These are phyloP conservation scores for Leishmania guyanensis DNA, from an alignment of 208 protist species.

Conservation along the genomic window DNA sequence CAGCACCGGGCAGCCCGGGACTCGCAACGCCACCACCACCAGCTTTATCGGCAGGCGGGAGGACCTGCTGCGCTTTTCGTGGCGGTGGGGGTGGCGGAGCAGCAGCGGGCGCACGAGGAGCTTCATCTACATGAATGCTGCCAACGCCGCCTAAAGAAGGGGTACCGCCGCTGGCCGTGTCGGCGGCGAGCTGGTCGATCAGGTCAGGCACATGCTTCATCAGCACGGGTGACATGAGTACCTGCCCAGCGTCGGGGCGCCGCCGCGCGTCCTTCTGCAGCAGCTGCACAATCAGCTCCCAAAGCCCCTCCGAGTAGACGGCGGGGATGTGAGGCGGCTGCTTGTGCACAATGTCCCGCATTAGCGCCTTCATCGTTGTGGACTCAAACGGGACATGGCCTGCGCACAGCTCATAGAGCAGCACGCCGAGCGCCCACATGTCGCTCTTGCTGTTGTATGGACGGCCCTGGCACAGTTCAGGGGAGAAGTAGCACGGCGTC, in stretches of 20 bases:
- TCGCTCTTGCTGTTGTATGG: slow-evolving; percentile 95
- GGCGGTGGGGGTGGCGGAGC: neutral
- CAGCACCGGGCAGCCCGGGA: neutral
- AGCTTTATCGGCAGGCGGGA: neutral
- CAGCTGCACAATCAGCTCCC: slow-evolving; percentile 70
- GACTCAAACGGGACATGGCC: slow-evolving; percentile 84
- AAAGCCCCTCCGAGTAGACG: slow-evolving; percentile 73
- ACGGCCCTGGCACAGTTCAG: slow-evolving; percentile 91
- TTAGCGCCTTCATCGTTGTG: slow-evolving; percentile 81
- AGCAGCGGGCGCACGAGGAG: neutral
- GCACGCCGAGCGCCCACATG: slow-evolving; percentile 90
- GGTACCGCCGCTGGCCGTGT: neutral
- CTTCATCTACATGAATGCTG: neutral
- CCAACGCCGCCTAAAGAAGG: neutral
- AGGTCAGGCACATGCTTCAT: slow-evolving; percentile 71
- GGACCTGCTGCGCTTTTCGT: neutral
- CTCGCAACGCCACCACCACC: neutral
- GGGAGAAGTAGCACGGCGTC: slow-evolving; percentile 96
- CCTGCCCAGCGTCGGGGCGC: slow-evolving; percentile 80
- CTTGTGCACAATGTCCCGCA: slow-evolving; percentile 84
- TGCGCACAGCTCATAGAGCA: slow-evolving; percentile 89
- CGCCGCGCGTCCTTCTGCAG: slow-evolving; percentile 82
- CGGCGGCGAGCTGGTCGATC: slow-evolving; percentile 51
- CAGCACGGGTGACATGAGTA: slow-evolving; percentile 70
- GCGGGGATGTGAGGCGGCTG: slow-evolving; percentile 73